phyloP scores from a whole-genome alignment of 1,284 basidiomycete genomes.

The Tremellales sp. region DNA sequence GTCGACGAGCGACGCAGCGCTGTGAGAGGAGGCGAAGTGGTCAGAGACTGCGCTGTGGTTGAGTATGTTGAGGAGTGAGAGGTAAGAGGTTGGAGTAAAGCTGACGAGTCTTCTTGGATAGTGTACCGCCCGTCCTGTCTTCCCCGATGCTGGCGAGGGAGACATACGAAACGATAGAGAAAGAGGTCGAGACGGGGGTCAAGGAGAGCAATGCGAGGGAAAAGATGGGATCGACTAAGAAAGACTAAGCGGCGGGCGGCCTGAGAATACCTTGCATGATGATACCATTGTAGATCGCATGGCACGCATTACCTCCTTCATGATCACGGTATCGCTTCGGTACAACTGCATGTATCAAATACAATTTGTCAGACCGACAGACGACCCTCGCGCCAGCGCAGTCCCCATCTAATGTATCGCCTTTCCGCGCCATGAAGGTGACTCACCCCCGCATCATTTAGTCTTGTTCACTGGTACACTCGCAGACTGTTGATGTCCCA shows the following conservation, averaged over 20 bases:
- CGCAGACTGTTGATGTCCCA: constrained; percentile 12
- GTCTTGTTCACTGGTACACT: constrained; percentile 9
- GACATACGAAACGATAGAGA: constrained; percentile 38
- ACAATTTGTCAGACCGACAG: too few species aligned
- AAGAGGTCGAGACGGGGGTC: constrained; percentile 37
- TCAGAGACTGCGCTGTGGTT: constrained; percentile 42
- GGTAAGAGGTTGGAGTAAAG: constrained; percentile 2
- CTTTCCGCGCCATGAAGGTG: too few species aligned
- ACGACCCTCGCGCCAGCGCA: too few species aligned
- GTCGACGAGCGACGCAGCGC: constrained; percentile 24
- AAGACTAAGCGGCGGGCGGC: too few species aligned
- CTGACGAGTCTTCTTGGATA: constrained; percentile 12
- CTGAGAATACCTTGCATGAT: too few species aligned
- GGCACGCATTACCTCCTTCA: too few species aligned
- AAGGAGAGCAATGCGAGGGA: constrained; percentile 14
- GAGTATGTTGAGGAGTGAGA: constrained; percentile 32
- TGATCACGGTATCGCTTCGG: too few species aligned
- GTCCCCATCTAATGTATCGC: too few species aligned
- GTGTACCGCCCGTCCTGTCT: constrained; percentile 33
- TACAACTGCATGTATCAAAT: too few species aligned
- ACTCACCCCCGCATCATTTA: too few species aligned
- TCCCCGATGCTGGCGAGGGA: constrained; percentile 31
- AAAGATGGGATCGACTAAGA: too few species aligned
- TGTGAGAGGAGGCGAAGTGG: constrained; percentile 41
- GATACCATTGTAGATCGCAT: too few species aligned